These are phyloP conservation scores for Hypoxylon sp. DNA, from an alignment of 2,329 filamentous ascomycete species.

Conservation along the genomic window DNA sequence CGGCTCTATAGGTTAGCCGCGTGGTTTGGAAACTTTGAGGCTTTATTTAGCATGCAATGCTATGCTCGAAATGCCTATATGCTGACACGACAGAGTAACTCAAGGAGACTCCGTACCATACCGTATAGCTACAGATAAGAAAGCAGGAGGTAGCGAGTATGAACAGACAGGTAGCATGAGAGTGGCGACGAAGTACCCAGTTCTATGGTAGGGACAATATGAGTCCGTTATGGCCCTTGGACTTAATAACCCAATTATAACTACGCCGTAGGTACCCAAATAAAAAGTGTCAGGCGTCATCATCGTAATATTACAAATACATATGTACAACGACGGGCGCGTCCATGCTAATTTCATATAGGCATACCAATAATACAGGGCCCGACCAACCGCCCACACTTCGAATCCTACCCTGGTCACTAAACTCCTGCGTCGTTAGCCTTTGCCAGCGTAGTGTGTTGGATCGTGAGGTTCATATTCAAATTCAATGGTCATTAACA, in stretches of 20 bases:
- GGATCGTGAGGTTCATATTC: neutral
- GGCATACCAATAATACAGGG: neutral
- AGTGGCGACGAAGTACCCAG: neutral
- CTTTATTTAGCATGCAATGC: neutral
- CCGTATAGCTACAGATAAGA: neutral
- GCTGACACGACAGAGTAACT: neutral
- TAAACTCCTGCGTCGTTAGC: neutral
- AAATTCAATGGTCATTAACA: neutral
- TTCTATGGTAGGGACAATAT: neutral
- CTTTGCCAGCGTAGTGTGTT: neutral
- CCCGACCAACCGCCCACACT: neutral
- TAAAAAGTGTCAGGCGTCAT: neutral
- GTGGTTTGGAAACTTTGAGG: neutral
- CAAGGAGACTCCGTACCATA: neutral
- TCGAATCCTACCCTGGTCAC: neutral
- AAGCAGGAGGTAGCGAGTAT: neutral
- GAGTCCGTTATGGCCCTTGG: neutral
- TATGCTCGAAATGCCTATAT: neutral
- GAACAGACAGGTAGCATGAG: neutral
- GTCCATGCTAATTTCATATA: neutral
- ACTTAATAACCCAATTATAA: conserved; percentile 2
- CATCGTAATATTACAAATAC: neutral
- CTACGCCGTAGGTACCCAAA: neutral
- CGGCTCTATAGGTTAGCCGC: conserved; percentile 18
- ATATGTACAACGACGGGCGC: neutral